phyloP scores from a whole-genome alignment of 805 yeast species.

The Dipodascus albidus region DNA sequence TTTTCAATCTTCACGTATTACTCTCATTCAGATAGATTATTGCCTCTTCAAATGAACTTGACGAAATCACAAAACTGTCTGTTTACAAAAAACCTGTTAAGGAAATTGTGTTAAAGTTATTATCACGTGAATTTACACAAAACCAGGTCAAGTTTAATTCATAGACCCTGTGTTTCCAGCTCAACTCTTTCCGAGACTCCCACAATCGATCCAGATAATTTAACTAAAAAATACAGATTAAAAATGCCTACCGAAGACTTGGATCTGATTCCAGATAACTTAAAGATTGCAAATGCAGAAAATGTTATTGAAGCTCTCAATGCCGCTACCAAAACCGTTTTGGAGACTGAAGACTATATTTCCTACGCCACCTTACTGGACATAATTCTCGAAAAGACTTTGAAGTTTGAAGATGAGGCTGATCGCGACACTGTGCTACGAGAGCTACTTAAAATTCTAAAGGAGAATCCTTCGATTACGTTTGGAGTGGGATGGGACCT shows the following conservation, averaged over 20 bases:
- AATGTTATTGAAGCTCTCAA: not conserved
- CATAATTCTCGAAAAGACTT: conserved; percentile 40
- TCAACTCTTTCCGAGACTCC: too few species aligned
- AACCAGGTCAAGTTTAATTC: too few species aligned
- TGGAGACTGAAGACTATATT: conserved; percentile 46
- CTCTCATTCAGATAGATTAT: too few species aligned
- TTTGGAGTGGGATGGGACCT: conserved; percentile 84
- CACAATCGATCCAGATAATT: too few species aligned
- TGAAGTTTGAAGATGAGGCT: conserved; percentile 29
- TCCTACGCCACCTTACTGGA: conserved; percentile 67
- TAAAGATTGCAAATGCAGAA: not conserved
- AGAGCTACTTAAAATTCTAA: conserved; percentile 34
- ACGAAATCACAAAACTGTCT: too few species aligned
- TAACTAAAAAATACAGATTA: too few species aligned
- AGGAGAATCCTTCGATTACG: conserved; percentile 29
- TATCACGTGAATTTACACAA: too few species aligned
- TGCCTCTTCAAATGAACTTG: too few species aligned
- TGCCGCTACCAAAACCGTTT: not conserved
- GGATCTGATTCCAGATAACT: not conserved
- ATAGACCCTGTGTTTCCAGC: too few species aligned
- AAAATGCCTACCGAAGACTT: not conserved
- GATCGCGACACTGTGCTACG: conserved; percentile 42
- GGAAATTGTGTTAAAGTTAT: too few species aligned
- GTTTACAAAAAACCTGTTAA: too few species aligned
- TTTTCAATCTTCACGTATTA: too few species aligned